Evolutionary conservation across 2,329 filamentous ascomycete genomes (phyloP).

Genomic region (Alternaria panax): DNA sequence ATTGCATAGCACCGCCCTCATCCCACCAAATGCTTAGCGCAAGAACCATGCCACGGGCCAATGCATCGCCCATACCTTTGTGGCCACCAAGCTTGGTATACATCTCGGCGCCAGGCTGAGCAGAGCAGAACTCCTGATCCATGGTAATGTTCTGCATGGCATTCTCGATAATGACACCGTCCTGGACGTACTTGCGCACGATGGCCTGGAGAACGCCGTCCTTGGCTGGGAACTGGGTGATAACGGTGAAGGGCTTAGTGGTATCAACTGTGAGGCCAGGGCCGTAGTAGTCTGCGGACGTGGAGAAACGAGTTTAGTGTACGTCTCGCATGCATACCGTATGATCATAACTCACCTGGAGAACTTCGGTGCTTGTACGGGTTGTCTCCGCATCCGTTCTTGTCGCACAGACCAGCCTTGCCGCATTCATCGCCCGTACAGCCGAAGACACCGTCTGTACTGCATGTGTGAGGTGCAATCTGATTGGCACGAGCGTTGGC

Average conservation of each 20-base stretch:
- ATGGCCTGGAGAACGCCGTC: conserved; percentile 66
- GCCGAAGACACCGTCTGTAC: conserved; percentile 53
- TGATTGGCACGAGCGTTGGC: conserved; percentile 58
- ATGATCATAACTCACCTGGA: conserved; percentile 7
- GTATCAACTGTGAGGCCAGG: conserved; percentile 62
- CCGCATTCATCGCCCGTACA: conserved; percentile 53
- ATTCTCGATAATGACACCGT: conserved; percentile 67
- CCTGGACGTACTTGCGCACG: conserved; percentile 70
- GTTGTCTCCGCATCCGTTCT: conserved; percentile 48
- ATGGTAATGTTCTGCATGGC: conserved; percentile 50
- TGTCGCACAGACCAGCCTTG: conserved; percentile 45
- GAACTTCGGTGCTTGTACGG: conserved; percentile 36
- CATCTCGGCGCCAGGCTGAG: conserved; percentile 34
- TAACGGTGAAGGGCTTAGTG: conserved; percentile 67
- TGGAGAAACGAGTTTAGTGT: too few species aligned
- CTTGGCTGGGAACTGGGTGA: conserved; percentile 71
- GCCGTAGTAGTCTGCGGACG: conserved; percentile 43
- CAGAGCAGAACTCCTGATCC: conserved; percentile 41
- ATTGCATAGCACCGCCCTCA: conserved; percentile 62
- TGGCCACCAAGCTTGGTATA: conserved; percentile 52
- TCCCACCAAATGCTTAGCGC: conserved; percentile 66
- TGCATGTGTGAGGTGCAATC: conserved; percentile 61
- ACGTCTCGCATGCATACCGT: too few species aligned
- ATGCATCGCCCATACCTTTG: conserved; percentile 56
- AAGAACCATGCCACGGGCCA: conserved; percentile 62